Percentiles rank a stretch among this genome's conserved stretches.
phyloP scores from a whole-genome alignment of 106 monocot species.

The Posidonia australis region DNA sequence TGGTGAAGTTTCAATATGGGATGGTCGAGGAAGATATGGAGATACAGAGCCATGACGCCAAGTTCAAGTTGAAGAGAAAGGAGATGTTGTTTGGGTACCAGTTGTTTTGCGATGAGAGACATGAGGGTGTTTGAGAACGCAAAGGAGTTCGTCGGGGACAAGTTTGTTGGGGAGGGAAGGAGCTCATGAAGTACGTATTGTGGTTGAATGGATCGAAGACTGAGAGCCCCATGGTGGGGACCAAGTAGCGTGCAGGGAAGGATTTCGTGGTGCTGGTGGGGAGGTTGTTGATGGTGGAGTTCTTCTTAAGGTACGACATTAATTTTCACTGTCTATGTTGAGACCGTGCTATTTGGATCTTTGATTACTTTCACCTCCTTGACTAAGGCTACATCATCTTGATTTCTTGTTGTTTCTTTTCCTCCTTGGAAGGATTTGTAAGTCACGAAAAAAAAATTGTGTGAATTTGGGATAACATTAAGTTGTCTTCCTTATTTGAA shows the following conservation, averaged over 20 bases:
- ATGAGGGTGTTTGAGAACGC: constrained; percentile 13
- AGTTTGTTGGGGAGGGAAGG: constrained; percentile 23
- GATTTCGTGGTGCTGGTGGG: constrained; percentile 24
- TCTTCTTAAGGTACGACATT: constrained; percentile 36
- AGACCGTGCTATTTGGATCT: constrained; percentile 1
- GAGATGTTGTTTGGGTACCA: constrained; percentile 45
- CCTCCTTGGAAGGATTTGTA: no score
- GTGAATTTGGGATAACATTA: no score
- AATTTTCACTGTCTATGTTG: constrained; percentile 24
- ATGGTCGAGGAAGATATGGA: constrained; percentile 29
- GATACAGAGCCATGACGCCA: constrained; percentile 40
- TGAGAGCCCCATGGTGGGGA: constrained; percentile 15
- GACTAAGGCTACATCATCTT: constrained; percentile 15
- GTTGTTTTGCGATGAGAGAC: constrained; percentile 33
- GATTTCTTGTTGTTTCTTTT: not conserved
- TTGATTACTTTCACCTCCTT: constrained; percentile 23
- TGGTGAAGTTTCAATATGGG: constrained; percentile 38
- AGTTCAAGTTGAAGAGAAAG: constrained; percentile 24
- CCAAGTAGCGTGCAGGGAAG: constrained; percentile 43
- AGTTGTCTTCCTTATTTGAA: no score
- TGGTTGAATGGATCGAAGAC: constrained; percentile 34
- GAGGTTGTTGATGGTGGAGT: constrained; percentile 27
- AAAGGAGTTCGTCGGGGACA: constrained; percentile 24
- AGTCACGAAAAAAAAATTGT: no score
- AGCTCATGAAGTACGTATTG: constrained; percentile 21